Conservation (phyloP, 208 protist species). For the Phytomonas francai region DNA sequence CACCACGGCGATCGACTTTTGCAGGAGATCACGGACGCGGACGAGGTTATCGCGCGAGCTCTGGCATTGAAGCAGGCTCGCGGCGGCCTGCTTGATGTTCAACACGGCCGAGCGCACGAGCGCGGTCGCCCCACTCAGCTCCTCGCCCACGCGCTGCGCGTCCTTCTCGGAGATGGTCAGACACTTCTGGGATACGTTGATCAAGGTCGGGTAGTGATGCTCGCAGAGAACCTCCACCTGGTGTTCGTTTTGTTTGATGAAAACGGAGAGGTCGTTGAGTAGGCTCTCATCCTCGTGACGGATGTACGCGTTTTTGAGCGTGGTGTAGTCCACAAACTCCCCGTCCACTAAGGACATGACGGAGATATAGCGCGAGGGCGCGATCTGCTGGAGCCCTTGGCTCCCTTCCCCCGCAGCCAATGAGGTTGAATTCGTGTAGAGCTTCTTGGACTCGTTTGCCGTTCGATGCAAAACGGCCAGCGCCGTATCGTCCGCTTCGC, state of each 20-base stretch:
- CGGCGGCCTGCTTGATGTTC: conserved; percentile 66
- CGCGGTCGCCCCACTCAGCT: conserved; percentile 69
- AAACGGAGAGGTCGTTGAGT: conserved; percentile 56
- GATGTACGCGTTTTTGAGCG: conserved; percentile 74
- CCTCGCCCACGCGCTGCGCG: conserved; percentile 75
- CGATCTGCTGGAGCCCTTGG: conserved; percentile 29
- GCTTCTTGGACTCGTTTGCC: background rate
- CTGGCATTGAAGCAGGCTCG: conserved; percentile 50
- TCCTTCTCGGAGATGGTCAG: conserved; percentile 74
- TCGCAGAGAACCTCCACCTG: conserved; percentile 81
- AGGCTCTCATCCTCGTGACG: conserved; percentile 71
- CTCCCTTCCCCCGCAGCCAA: conserved; percentile 10
- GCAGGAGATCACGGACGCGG: conserved; percentile 44
- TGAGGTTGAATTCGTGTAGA: background rate
- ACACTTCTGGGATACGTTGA: conserved; percentile 80
- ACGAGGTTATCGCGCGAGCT: conserved; percentile 57
- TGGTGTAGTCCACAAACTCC: conserved; percentile 86
- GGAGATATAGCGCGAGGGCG: conserved; percentile 71
- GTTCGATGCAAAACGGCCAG: background rate
- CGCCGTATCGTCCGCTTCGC: conserved; percentile 22
- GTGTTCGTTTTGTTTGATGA: conserved; percentile 80
- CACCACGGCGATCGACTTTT: conserved; percentile 40
- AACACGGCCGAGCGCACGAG: conserved; percentile 63
- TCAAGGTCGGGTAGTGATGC: conserved; percentile 82
- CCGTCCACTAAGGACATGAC: conserved; percentile 81